Percentiles rank a stretch among this genome's conserved stretches.
These are phyloP conservation scores for Penicillium canariense DNA, from an alignment of 495 filamentous ascomycete genomes.

Conservation along the genomic window DNA sequence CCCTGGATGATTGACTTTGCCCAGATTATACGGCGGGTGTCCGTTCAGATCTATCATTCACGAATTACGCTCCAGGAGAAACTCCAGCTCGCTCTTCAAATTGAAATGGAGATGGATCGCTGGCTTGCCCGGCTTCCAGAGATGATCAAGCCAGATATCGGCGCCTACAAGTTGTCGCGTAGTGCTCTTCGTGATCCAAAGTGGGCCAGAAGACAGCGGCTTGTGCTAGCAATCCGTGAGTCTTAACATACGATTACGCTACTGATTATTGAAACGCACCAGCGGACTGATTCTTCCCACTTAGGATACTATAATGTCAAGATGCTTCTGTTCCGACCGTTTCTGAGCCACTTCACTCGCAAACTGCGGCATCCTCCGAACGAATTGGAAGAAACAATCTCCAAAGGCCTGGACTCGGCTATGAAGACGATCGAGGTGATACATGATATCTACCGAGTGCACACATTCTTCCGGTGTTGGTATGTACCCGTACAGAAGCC, in stretches of 20 bases:
- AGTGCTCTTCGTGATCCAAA: slow-evolving; percentile 38
- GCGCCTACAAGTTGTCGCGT: slow-evolving; percentile 17
- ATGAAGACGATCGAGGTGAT: slow-evolving; percentile 42
- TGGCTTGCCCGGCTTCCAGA: slow-evolving; percentile 38
- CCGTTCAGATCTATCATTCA: slow-evolving; percentile 43
- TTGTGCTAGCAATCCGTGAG: slow-evolving; percentile 40
- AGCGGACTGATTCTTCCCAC: neutral
- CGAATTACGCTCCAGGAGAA: slow-evolving; percentile 40
- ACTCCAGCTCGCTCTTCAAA: slow-evolving; percentile 34
- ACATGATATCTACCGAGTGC: slow-evolving; percentile 40
- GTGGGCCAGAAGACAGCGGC: slow-evolving; percentile 38
- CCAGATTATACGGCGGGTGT: slow-evolving; percentile 40
- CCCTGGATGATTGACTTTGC: slow-evolving; percentile 45
- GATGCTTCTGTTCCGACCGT: slow-evolving; percentile 41
- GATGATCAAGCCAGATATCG: slow-evolving; percentile 34
- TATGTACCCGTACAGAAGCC: slow-evolving; percentile 7
- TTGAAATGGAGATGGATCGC: slow-evolving; percentile 37
- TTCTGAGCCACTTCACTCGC: slow-evolving; percentile 38
- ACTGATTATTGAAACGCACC: too few relatives aligned
- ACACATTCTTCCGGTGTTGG: slow-evolving; percentile 46
- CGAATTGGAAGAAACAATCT: slow-evolving; percentile 33
- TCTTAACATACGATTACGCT: neutral
- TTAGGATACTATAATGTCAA: slow-evolving; percentile 43
- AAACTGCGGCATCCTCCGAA: slow-evolving; percentile 32
- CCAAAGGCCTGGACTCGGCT: slow-evolving; percentile 39